phyloP scores from a whole-genome alignment of 2,329 filamentous ascomycete species.

The Xenoacremonium recifei region DNA sequence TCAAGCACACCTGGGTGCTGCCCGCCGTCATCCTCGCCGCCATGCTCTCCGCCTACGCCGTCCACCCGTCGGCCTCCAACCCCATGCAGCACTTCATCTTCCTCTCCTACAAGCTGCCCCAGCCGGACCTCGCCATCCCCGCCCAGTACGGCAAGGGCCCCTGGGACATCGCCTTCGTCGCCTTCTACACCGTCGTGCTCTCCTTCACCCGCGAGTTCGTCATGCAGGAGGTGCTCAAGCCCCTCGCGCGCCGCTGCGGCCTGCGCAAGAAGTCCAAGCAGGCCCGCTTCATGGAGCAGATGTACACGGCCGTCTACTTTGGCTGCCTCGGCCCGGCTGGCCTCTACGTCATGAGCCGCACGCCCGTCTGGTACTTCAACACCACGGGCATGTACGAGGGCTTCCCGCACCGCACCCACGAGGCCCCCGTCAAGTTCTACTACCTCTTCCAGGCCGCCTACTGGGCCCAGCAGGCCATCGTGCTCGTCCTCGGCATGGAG shows the following conservation, averaged over 20 bases:
- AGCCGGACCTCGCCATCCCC: slow-evolving; percentile 40
- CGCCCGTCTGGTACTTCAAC: slow-evolving; percentile 96
- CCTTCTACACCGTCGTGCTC: slow-evolving; percentile 85
- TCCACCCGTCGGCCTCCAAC: slow-evolving; percentile 77
- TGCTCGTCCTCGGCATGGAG: slow-evolving; percentile 82
- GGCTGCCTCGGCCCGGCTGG: slow-evolving; percentile 77
- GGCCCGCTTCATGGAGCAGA: slow-evolving; percentile 91
- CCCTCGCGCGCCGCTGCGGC: slow-evolving; percentile 67
- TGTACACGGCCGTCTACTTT: slow-evolving; percentile 93
- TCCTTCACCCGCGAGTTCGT: slow-evolving; percentile 94
- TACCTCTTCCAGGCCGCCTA: slow-evolving; percentile 93
- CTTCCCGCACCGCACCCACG: slow-evolving; percentile 81
- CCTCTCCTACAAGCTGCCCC: slow-evolving; percentile 77
- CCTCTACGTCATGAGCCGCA: slow-evolving; percentile 85
- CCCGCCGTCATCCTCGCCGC: slow-evolving; percentile 67
- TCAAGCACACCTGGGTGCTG: slow-evolving; percentile 61
- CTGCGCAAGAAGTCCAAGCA: slow-evolving; percentile 74
- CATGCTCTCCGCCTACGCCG: slow-evolving; percentile 66
- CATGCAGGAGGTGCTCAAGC: slow-evolving; percentile 86
- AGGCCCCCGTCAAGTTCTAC: slow-evolving; percentile 86
- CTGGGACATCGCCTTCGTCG: slow-evolving; percentile 82
- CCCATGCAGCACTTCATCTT: slow-evolving; percentile 80
- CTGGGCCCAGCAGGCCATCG: slow-evolving; percentile 93
- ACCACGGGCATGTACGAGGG: slow-evolving; percentile 84
- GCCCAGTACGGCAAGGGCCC: slow-evolving; percentile 84